A percentile compares a stretch with the other conserved stretches of the same genome.
Conservation (phyloP, 768 basidiomycete genomes). For the Suillus hirtellus region DNA sequence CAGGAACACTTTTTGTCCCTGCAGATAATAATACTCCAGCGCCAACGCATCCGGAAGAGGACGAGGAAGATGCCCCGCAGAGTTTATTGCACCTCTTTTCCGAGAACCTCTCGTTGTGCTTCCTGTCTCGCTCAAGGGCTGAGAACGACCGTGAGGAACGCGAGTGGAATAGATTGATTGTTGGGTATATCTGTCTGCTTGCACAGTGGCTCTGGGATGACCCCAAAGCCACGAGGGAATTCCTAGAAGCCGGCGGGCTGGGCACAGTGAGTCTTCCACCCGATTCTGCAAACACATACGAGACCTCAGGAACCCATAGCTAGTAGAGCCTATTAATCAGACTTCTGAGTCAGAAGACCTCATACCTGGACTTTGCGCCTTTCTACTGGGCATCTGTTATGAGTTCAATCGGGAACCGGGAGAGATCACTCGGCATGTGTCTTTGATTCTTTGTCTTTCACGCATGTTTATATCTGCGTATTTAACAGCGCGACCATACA, state of each 20-base stretch:
- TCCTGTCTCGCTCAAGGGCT: conserved; percentile 63
- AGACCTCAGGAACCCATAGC: conserved; percentile 42
- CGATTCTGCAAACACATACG: neutral
- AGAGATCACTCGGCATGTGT: conserved; percentile 83
- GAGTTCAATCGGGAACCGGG: conserved; percentile 96
- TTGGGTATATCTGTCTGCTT: conserved; percentile 81
- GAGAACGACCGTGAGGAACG: conserved; percentile 68
- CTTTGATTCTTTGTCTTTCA: neutral
- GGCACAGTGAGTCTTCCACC: conserved; percentile 67
- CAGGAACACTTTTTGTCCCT: conserved; percentile 69
- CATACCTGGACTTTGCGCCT: conserved; percentile 87
- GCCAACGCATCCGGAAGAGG: conserved; percentile 35
- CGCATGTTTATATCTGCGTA: neutral
- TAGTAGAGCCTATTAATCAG: conserved; percentile 95
- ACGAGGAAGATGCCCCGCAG: conserved; percentile 66
- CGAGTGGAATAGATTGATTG: conserved; percentile 90
- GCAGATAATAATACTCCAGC: conserved; percentile 62
- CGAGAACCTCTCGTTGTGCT: conserved; percentile 86
- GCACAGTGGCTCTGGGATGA: conserved; percentile 98
- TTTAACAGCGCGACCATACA: conserved; percentile 72
- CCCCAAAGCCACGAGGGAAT: conserved; percentile 81
- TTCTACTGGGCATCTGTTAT: conserved; percentile 91
- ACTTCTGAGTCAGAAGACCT: conserved; percentile 81
- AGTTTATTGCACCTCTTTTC: conserved; percentile 81
- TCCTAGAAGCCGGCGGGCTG: conserved; percentile 87